Base-by-base conservation (phyloP, 2,329 filamentous ascomycete genomes). In the Sphaerostilbella broomeana region DNA sequence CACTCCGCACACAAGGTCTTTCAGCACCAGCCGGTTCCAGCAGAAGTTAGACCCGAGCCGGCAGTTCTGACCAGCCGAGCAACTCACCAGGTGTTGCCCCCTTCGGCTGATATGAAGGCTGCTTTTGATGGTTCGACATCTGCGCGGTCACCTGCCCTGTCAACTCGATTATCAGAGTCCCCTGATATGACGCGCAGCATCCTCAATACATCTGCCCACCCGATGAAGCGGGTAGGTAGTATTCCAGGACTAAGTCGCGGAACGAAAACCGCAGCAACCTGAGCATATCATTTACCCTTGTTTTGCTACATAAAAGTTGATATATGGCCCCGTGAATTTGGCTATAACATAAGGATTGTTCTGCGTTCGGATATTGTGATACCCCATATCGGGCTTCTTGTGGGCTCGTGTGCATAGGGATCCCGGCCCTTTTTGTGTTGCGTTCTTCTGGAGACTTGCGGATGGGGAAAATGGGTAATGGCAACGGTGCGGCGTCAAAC, bases 1-100 rank as follows among this genome's bases (percentile, higher is more conserved):
- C 82, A 87, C 56, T 80, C 83, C n/a, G 44, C 79, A 8, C 81
- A 86, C 55, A 73, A 76, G 46, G 58, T 66, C 38, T 59, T 64
- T 28, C 61, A 65, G 27, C 61, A 51, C 57, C 60, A 51, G 49
- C 62, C 43, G 46, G 62, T 26, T 24, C 45, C 40, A 18, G 35
- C 39, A 3, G 52, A 49, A 11, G 39, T 33, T 26, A 47, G 35
- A 32, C 33, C 35, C 30, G 46, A 47, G 32, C 48, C 33, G 18
- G 25, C 10, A 44, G 36, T 36, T 12, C 25, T 37, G 8, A 36
- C 40, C 19, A 44, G 44, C n/a, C 41, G 57, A 48, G 44, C 52
- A 48, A 25, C 36, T 31, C 49, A 49, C 18, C 49, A 53, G 26
- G 35, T 34, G 18, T 20, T 42, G 21, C 40, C 51, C 13, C 31